Percentiles rank a stretch among this genome's conserved stretches.
These are phyloP conservation scores for Conringia planisiliqua DNA, from an alignment of 345 rosid species.

Conservation along the genomic window DNA sequence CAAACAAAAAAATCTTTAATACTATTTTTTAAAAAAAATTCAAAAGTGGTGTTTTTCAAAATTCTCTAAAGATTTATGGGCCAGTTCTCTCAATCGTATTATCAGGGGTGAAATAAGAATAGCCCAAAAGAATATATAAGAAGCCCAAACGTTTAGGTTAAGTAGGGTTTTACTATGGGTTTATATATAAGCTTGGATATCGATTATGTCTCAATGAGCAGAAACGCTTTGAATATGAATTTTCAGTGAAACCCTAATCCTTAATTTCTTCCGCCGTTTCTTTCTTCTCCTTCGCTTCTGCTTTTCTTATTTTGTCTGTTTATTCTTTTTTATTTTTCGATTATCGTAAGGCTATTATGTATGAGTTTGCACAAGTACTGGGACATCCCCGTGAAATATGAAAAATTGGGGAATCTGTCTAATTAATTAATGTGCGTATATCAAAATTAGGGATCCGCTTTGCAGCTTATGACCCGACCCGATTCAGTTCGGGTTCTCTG, in stretches of 20 bases:
- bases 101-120: not conserved
- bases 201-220: not conserved
- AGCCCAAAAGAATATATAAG: not conserved
- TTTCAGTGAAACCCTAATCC: not conserved
- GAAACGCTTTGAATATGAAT: not conserved
- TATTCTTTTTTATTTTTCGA: not conserved
- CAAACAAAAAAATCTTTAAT: too few species aligned
- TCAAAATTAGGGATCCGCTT: conserved; percentile 37
- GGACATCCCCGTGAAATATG: conserved; percentile 20
- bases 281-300: not conserved
- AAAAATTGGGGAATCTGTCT: conserved; percentile 29
- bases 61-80: too few species aligned
- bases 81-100: not conserved
- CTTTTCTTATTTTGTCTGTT: not conserved
- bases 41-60: too few species aligned
- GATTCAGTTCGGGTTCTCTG: not conserved
- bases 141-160: not conserved
- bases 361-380: conserved; percentile 33
- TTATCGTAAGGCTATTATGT: not conserved
- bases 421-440: conserved; percentile 30
- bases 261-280: not conserved
- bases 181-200: conserved; percentile 1
- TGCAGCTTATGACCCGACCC: conserved; percentile 29
- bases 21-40: too few species aligned
- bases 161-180: conserved; percentile 2